Percentiles rank a stretch among this genome's conserved stretches.
Evolutionary conservation across 2,329 filamentous ascomycete genomes (phyloP).

Genomic region (Talaromyces verruculosus): DNA sequence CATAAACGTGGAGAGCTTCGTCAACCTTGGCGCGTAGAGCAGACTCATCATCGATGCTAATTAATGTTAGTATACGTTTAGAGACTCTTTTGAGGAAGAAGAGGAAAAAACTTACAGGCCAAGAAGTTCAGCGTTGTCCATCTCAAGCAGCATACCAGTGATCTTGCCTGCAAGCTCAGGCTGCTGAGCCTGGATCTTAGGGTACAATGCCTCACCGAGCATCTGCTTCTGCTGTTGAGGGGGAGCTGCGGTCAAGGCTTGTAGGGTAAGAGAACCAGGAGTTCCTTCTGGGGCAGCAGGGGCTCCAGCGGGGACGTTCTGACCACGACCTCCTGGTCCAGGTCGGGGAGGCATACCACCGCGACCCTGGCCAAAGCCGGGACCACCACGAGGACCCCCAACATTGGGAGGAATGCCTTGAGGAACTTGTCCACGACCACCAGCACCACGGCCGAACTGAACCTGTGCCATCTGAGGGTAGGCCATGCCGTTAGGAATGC

Average conservation of each 20-base stretch:
- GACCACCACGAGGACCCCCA: conserved; percentile 49
- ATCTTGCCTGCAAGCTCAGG: conserved; percentile 97
- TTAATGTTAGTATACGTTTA: conserved; percentile 26
- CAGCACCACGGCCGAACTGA: conserved; percentile 68
- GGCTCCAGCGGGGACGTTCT: conserved; percentile 30
- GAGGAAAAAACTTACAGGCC: conserved; percentile 95
- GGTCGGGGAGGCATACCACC: conserved; percentile 46
- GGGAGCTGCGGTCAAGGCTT: conserved; percentile 53
- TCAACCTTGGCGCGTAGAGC: conserved; percentile 94
- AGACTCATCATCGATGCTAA: conserved; percentile 81
- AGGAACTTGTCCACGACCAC: conserved; percentile 67
- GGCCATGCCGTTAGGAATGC: conserved; percentile 74
- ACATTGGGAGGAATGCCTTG: conserved; percentile 28
- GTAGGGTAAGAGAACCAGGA: conserved; percentile 50
- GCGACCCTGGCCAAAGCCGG: conserved; percentile 47
- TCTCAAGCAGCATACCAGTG: conserved; percentile 98
- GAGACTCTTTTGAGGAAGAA: too few species aligned
- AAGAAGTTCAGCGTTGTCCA: conserved; percentile 94
- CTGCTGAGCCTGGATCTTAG: conserved; percentile 95
- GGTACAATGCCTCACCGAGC: conserved; percentile 95
- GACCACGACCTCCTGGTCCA: conserved; percentile 45
- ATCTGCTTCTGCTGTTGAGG: conserved; percentile 95
- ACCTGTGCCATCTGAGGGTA: conserved; percentile 79
- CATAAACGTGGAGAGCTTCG: conserved; percentile 94
- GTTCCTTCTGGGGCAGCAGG: conserved; percentile 38